Percentiles rank a stretch among this genome's conserved stretches.
Conservation (phyloP, 495 filamentous ascomycete species). For the Aspergillus incahuasiensis region DNA sequence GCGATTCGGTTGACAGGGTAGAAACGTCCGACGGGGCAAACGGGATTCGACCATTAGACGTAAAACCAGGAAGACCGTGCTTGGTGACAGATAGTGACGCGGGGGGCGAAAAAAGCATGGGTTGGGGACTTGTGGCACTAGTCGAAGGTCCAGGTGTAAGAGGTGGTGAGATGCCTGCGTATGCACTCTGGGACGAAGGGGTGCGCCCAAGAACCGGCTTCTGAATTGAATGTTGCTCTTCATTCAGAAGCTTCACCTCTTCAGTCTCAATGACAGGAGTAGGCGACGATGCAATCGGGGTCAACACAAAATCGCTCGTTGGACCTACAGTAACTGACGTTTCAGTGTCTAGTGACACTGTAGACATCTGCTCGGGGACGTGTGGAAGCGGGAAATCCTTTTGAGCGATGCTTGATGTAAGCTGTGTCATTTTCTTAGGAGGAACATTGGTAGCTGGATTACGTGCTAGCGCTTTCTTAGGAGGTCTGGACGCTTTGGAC, state of each 20-base stretch:
- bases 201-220: background rate
- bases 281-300: constrained; percentile 5
- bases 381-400: background rate
- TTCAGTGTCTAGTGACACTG: background rate
- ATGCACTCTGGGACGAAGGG: constrained; percentile 5
- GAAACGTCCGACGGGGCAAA: constrained; percentile 31
- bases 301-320: background rate
- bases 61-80: constrained; percentile 48
- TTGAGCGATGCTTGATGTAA: background rate
- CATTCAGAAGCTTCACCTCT: background rate
- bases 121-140: constrained; percentile 12
- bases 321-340: background rate
- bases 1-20: background rate
- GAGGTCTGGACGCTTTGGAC: constrained; percentile 23
- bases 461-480: constrained; percentile 14
- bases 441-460: background rate
- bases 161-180: constrained; percentile 18
- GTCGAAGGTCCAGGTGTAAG: constrained; percentile 18
- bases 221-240: background rate
- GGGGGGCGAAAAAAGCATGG: constrained; percentile 27
- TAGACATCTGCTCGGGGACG: background rate
- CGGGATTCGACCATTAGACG: constrained; percentile 46
- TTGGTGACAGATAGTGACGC: constrained; percentile 34
- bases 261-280: background rate
- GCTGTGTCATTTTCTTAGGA: background rate